Conservation (phyloP, 2,329 filamentous ascomycete species). For the Paecilomyces fulvus region DNA sequence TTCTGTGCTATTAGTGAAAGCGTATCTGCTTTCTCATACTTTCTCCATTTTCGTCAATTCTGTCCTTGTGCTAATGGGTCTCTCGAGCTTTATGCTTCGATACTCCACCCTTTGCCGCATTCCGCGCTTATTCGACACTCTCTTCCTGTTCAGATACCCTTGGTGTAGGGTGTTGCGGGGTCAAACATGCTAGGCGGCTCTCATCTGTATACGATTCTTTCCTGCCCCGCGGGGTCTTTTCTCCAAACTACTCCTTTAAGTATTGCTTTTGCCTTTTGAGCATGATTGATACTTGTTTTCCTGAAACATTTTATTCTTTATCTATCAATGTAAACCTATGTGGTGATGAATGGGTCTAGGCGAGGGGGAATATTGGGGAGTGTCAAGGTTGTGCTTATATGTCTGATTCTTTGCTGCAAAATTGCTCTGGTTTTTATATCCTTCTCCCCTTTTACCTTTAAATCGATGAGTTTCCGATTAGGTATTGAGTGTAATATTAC, state of each 20-base stretch:
- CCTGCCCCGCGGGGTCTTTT: not conserved
- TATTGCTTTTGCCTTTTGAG: conserved; percentile 2
- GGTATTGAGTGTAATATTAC: not conserved
- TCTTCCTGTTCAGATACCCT: not conserved
- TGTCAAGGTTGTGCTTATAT: not conserved
- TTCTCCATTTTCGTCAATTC: not conserved
- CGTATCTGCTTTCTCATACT: not conserved
- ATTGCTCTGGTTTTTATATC: not conserved
- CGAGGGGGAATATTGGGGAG: not conserved
- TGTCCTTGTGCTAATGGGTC: not conserved
- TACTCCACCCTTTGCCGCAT: not conserved
- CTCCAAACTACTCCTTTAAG: not conserved
- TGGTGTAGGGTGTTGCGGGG: not conserved
- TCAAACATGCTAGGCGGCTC: not conserved
- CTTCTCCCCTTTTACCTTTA: conserved; percentile 6
- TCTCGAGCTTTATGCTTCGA: not conserved
- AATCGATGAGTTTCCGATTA: conserved; percentile 2
- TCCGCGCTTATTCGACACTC: not conserved
- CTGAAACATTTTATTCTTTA: conserved; percentile 5
- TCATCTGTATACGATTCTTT: conserved; percentile 3
- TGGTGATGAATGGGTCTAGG: not conserved
- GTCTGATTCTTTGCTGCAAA: not conserved
- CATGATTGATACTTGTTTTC: not conserved
- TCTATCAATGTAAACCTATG: conserved; percentile 3
- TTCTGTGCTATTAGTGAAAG: not conserved